Percentiles rank a stretch among this genome's conserved stretches.
phyloP scores from a whole-genome alignment of 345 rosid genomes.

The Chamaenerion angustifolium region DNA sequence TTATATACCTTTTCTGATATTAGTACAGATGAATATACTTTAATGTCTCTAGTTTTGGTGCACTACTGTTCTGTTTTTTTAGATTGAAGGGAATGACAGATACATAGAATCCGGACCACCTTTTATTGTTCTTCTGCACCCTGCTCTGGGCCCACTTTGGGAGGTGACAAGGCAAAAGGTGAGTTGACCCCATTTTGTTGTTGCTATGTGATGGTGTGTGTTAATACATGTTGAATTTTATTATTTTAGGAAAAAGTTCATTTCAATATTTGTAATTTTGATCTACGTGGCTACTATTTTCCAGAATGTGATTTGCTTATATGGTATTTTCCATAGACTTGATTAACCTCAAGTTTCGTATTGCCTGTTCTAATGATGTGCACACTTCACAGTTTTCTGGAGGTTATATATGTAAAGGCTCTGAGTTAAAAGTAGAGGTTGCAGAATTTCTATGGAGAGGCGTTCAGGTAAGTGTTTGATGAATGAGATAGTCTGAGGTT shows the following conservation, averaged over 20 bases:
- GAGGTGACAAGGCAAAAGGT: conserved; percentile 80
- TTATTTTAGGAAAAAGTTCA: background rate
- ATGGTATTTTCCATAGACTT: no score
- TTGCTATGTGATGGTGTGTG: background rate
- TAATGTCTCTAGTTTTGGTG: background rate
- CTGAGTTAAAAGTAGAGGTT: conserved; percentile 77
- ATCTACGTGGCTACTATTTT: background rate
- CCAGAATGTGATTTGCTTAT: background rate
- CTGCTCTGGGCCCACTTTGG: conserved; percentile 95
- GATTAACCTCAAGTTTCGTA: no score
- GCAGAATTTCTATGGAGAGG: conserved; percentile 86
- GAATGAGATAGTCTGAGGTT: no score
- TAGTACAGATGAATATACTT: background rate
- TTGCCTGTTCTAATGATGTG: no score
- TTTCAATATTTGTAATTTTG: no score
- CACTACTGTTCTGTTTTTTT: conserved; percentile 8
- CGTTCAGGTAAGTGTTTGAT: conserved; percentile 44
- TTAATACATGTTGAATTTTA: background rate
- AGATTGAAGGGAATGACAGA: conserved; percentile 55
- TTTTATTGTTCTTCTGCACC: conserved; percentile 81
- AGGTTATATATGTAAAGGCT: conserved; percentile 63
- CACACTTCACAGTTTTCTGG: conserved; percentile 37
- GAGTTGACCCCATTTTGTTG: conserved; percentile 3
- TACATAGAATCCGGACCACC: conserved; percentile 66
- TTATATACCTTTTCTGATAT: background rate